These are phyloP conservation scores for Stagonosporopsis chrysanthemi DNA, from an alignment of 2,329 filamentous ascomycete genomes.

Conservation along the genomic window DNA sequence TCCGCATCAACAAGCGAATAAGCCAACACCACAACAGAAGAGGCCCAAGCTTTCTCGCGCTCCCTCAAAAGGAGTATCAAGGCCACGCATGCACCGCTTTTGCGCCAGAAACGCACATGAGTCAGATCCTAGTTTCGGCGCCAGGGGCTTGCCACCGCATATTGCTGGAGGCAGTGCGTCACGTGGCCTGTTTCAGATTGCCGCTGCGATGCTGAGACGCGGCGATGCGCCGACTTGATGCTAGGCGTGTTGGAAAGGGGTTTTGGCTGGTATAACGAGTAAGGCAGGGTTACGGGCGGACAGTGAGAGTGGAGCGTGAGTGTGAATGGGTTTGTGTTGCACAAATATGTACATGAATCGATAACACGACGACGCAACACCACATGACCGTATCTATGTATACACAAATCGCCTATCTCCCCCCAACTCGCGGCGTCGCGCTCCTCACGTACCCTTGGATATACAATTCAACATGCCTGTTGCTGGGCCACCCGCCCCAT, in stretches of 20 bases:
- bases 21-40: not conserved
- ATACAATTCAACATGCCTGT: slow-evolving; percentile 52
- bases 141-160: not conserved
- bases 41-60: too few relatives aligned
- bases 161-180: too few relatives aligned
- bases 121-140: not conserved
- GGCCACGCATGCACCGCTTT: too few relatives aligned
- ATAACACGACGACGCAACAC: not conserved
- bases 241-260: not conserved
- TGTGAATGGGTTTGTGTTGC: slow-evolving; percentile 4
- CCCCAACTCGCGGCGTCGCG: slow-evolving; percentile 21
- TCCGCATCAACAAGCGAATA: not conserved
- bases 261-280: not conserved
- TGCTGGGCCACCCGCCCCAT: slow-evolving; percentile 56
- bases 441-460: slow-evolving; percentile 27
- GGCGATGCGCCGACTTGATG: not conserved
- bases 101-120: not conserved
- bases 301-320: too few relatives aligned
- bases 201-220: not conserved
- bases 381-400: not conserved
- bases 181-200: too few relatives aligned
- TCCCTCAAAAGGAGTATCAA: too few relatives aligned
- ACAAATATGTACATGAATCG: slow-evolving; percentile 3
- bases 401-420: slow-evolving; percentile 13
- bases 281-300: too few relatives aligned